Evolutionary conservation across 371 early-diverging fungal genomes (phyloP), one percentile per base, ranked within the genome.

Genomic region (Catenaria anguillulae): DNA sequence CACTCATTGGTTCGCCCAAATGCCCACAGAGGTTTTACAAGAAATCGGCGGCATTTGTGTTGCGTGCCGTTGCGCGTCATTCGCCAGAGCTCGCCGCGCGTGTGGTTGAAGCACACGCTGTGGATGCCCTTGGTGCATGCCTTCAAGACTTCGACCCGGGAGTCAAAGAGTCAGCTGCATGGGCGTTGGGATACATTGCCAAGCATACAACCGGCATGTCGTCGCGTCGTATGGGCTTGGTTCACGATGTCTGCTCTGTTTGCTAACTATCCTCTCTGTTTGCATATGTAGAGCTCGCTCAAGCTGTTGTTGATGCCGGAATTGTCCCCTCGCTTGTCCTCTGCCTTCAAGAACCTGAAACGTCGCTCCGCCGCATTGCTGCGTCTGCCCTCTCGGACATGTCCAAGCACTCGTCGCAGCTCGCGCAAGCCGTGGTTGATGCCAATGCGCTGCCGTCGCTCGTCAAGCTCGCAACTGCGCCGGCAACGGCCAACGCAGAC

Each of bases 151-250:
- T 79, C 66, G 80, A 79, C 59, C 78, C 80, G 3, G 73, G 73
- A 4, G 80, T 79, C 55, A 79, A 78, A 60, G 80, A 79, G 60
- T 61, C 71, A 2, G 76, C 80, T 0, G 76, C 78, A 0, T 79
- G 78, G 78, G 80, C 78, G 6, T 55, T 79, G 15, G 80, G 80
- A 6, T 79, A 78, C 63, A 77, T 79, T 68, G 78, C 80, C 8
- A 55, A 78, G 35, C 80, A 79, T 60, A 78, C 73, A 55, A 72
- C 70, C 17, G 79, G 78, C 75, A 58, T n/a, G 62, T 29, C 17
- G 33, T 1, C 12, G 4, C 33, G 6, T 43, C 36, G 15, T 56
- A n/a, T n/a, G n/a, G n/a, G 17, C 40, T 40, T 40, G 17, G 5
- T 40, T 17, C 17, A 40, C 5, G 17, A 40, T 40, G 40, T 5